These are phyloP conservation scores for Cicer bijugum DNA, from an alignment of 306 rosid species.

Conservation along the genomic window DNA sequence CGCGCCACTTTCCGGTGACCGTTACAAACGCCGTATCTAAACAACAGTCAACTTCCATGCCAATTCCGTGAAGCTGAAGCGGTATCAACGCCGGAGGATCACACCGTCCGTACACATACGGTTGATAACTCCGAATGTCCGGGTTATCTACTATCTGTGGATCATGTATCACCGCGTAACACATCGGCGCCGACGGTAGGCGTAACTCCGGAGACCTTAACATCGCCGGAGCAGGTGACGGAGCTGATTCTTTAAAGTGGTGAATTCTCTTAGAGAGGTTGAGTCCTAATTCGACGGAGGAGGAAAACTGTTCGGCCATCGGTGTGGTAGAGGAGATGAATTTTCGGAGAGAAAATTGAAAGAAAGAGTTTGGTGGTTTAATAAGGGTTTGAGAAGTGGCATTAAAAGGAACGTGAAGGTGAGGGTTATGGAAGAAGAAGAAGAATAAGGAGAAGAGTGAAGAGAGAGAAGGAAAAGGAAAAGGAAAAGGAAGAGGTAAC, in stretches of 20 bases:
- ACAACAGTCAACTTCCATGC: slow-evolving; percentile 68
- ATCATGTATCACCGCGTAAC: slow-evolving; percentile 77
- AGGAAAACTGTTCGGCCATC: slow-evolving; percentile 67
- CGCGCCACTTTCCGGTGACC: slow-evolving; percentile 81
- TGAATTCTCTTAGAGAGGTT: slow-evolving; percentile 71
- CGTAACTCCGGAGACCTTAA: slow-evolving; percentile 43
- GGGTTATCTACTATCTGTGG: slow-evolving; percentile 88
- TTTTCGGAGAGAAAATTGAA: slow-evolving; percentile 1
- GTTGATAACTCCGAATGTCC: slow-evolving; percentile 90
- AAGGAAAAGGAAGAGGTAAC: not conserved
- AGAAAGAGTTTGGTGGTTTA: not conserved
- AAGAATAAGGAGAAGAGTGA: not conserved
- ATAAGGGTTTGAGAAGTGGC: not conserved
- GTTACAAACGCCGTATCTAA: slow-evolving; percentile 78
- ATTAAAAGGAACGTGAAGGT: slow-evolving; percentile 27
- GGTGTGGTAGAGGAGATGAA: slow-evolving; percentile 10
- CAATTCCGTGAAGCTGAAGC: slow-evolving; percentile 63
- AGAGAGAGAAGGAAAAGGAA: not conserved
- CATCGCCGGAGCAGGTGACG: slow-evolving; percentile 46
- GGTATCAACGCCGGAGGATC: slow-evolving; percentile 95
- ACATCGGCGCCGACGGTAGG: slow-evolving; percentile 78
- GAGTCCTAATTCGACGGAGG: slow-evolving; percentile 76
- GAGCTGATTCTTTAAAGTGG: slow-evolving; percentile 59
- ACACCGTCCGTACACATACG: slow-evolving; percentile 79
- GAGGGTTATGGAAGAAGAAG: slow-evolving; percentile 15